Percentiles rank a stretch among this genome's conserved stretches.
These are phyloP conservation scores for Scutellaria minor DNA, from an alignment of 257 asterid genomes.

Conservation along the genomic window DNA sequence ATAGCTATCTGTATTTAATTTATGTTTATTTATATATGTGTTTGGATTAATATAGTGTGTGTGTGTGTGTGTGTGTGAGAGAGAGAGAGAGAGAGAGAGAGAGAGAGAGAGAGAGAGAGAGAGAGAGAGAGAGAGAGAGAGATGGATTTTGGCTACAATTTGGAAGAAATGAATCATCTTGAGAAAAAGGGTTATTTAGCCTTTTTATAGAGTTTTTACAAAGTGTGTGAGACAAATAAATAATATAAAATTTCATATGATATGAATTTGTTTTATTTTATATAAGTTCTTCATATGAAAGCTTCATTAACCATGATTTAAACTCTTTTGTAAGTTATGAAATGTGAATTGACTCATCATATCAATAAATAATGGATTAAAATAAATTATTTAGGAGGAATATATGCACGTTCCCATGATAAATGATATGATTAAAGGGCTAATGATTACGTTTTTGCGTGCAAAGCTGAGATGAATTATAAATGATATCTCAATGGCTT, in stretches of 20 bases:
- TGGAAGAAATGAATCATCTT: constrained; percentile 20
- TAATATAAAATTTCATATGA: too few relatives aligned
- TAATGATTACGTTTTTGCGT: constrained; percentile 25
- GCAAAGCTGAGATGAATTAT: neutral
- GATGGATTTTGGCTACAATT: too few relatives aligned
- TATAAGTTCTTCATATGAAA: too few relatives aligned
- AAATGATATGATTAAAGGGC: constrained; percentile 22
- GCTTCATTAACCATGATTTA: too few relatives aligned
- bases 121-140: neutral
- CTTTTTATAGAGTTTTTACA: constrained; percentile 34
- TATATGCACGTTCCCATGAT: constrained; percentile 8
- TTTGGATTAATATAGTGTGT: neutral
- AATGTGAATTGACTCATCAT: too few relatives aligned
- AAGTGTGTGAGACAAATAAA: neutral
- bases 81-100: neutral
- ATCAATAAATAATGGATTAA: too few relatives aligned
- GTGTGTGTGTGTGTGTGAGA: neutral
- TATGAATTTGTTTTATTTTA: too few relatives aligned
- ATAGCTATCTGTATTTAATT: neutral
- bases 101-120: neutral
- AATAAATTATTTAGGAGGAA: neutral
- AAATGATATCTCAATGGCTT: too few relatives aligned
- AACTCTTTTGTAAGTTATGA: too few relatives aligned
- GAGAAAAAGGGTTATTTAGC: neutral
- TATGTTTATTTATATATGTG: constrained; percentile 4